phyloP scores from a whole-genome alignment of 768 basidiomycete genomes.

The Suillus hirtellus region DNA sequence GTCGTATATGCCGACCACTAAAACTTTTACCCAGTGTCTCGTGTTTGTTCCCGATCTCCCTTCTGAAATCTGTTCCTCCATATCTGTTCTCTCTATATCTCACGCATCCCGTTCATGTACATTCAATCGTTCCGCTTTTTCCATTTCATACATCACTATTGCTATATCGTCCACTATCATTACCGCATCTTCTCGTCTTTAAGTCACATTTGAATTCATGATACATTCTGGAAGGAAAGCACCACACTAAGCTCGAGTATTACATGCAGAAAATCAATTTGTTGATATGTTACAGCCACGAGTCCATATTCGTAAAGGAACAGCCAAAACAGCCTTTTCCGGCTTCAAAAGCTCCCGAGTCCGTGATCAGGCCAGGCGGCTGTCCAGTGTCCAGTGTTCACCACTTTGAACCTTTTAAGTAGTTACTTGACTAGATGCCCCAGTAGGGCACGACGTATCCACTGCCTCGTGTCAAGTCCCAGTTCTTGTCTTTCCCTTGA shows the following conservation, averaged over 20 bases:
- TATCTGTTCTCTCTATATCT: conserved; percentile 15
- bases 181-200: conserved; percentile 21
- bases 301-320: too few relatives aligned
- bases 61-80: conserved; percentile 16
- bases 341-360: background rate
- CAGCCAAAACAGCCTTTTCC: conserved; percentile 2
- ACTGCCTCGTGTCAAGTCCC: conserved; percentile 19
- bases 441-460: conserved; percentile 19
- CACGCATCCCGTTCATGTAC: conserved; percentile 27
- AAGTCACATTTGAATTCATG: conserved; percentile 21
- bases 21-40: conserved; percentile 18
- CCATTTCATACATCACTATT: conserved; percentile 21
- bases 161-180: conserved; percentile 28
- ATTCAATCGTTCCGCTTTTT: conserved; percentile 29
- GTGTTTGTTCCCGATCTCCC: conserved; percentile 32
- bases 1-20: background rate
- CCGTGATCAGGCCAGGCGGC: conserved; percentile 6
- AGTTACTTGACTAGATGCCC: conserved; percentile 24
- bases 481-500: conserved; percentile 19
- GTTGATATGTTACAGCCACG: background rate
- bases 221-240: conserved; percentile 14
- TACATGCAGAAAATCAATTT: background rate
- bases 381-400: conserved; percentile 24
- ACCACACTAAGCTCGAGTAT: background rate
- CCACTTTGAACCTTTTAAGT: conserved; percentile 18